Percentiles rank a stretch among this genome's conserved stretches.
phyloP scores from a whole-genome alignment of 2,329 filamentous ascomycete genomes.

The Fusarium sp. region DNA sequence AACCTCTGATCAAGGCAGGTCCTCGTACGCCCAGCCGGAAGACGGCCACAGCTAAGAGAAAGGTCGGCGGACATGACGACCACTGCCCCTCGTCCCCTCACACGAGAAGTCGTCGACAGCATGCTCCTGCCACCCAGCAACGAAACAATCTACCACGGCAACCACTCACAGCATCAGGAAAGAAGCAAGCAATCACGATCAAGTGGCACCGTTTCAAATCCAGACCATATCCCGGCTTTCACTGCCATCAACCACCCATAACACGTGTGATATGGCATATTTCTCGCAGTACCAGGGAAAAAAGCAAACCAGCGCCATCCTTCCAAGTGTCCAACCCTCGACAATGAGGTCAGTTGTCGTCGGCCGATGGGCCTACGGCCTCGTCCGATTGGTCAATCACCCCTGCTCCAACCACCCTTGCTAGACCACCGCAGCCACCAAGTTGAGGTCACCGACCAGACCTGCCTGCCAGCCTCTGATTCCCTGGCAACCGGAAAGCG shows the following conservation, averaged over 20 bases:
- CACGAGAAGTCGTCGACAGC: neutral
- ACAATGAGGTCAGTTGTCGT: slow-evolving; percentile 40
- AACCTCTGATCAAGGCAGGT: slow-evolving; percentile 9
- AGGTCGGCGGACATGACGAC: slow-evolving; percentile 23
- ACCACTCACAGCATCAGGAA: slow-evolving; percentile 10
- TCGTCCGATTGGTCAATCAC: slow-evolving; percentile 35
- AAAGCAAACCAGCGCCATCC: slow-evolving; percentile 7
- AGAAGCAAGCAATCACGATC: slow-evolving; percentile 21
- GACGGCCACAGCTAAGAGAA: slow-evolving; percentile 26
- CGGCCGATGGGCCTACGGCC: slow-evolving; percentile 23
- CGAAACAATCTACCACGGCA: slow-evolving; percentile 16
- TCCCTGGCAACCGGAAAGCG: slow-evolving; percentile 34
- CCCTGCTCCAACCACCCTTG: slow-evolving; percentile 28
- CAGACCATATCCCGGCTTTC: slow-evolving; percentile 14
- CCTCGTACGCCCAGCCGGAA: slow-evolving; percentile 34
- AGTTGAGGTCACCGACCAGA: slow-evolving; percentile 24
- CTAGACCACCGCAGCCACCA: slow-evolving; percentile 21
- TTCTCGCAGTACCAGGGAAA: neutral
- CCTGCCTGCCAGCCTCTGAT: slow-evolving; percentile 11
- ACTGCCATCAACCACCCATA: slow-evolving; percentile 13
- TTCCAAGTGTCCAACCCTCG: slow-evolving; percentile 21
- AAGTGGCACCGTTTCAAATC: slow-evolving; percentile 22
- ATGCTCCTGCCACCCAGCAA: slow-evolving; percentile 8
- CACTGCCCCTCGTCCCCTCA: slow-evolving; percentile 18
- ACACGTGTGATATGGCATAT: slow-evolving; percentile 30